Percentiles rank a stretch among this genome's conserved stretches.
Evolutionary conservation across 2,329 filamentous ascomycete species (phyloP).

Genomic region (Neonectria magnoliae): DNA sequence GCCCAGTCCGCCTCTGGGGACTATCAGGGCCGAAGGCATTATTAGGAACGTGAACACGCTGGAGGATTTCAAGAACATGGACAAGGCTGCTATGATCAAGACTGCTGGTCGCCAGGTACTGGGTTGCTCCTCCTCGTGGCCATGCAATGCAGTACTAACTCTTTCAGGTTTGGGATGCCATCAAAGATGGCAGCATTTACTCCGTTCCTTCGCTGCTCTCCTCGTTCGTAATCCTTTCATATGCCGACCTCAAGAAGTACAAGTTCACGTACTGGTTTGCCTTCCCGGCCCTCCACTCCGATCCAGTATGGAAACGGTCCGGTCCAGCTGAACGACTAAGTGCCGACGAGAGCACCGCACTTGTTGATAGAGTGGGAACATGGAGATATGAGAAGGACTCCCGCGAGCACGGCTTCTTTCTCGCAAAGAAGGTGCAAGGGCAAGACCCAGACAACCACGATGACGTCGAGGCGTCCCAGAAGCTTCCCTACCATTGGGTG

Average conservation of each 20-base stretch:
- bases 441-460: slow-evolving; percentile 58
- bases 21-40: slow-evolving; percentile 87
- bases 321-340: slow-evolving; percentile 66
- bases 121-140: neutral
- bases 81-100: slow-evolving; percentile 81
- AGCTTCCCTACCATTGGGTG: slow-evolving; percentile 77
- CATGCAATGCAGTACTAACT: slow-evolving; percentile 25
- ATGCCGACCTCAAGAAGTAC: slow-evolving; percentile 96
- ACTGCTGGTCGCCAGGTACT: slow-evolving; percentile 80
- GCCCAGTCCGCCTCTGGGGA: slow-evolving; percentile 71
- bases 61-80: slow-evolving; percentile 87
- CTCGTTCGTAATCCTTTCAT: slow-evolving; percentile 89
- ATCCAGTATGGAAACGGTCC: slow-evolving; percentile 79
- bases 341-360: slow-evolving; percentile 75
- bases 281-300: slow-evolving; percentile 91
- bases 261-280: slow-evolving; percentile 98
- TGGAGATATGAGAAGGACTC: slow-evolving; percentile 87
- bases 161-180: slow-evolving; percentile 93
- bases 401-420: slow-evolving; percentile 92
- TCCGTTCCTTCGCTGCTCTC: slow-evolving; percentile 91
- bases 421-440: slow-evolving; percentile 78
- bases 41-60: slow-evolving; percentile 97
- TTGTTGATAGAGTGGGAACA: slow-evolving; percentile 86
- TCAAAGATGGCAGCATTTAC: slow-evolving; percentile 95
- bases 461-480: slow-evolving; percentile 56